These are phyloP conservation scores for Globisporangium radiosum DNA, from an alignment of 352 stramenopile genomes.

Conservation along the genomic window DNA sequence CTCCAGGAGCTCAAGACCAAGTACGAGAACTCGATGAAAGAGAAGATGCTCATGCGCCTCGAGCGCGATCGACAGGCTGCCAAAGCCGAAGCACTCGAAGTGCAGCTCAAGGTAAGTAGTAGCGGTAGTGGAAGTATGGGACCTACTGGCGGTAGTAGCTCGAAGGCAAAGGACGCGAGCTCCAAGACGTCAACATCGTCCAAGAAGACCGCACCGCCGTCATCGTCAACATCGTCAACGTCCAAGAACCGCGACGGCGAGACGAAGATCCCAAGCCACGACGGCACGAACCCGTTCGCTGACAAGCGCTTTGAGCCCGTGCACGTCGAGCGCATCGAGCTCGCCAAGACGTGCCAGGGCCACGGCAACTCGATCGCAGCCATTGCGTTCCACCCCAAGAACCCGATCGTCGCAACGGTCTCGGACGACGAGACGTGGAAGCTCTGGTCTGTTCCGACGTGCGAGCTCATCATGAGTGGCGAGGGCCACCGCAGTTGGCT, in stretches of 20 bases:
- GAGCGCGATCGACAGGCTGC: constrained; percentile 89
- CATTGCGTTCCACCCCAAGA: constrained; percentile 91
- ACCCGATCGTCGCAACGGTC: constrained; percentile 88
- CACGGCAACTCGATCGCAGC: constrained; percentile 88
- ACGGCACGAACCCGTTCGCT: constrained; percentile 62
- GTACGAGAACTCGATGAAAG: constrained; percentile 94
- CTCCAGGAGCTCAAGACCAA: constrained; percentile 91
- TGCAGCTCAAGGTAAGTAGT: constrained; percentile 57
- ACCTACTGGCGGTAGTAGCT: background rate
- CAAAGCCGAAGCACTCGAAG: constrained; percentile 84
- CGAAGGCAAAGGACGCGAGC: constrained; percentile 6
- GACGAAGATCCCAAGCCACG: constrained; percentile 55
- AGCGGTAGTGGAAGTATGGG: background rate
- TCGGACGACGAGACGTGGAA: constrained; percentile 95
- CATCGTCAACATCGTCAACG: background rate
- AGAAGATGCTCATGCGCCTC: constrained; percentile 96
- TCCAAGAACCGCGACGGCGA: constrained; percentile 37
- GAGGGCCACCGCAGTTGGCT: constrained; percentile 92
- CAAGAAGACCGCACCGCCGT: constrained; percentile 12
- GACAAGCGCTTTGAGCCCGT: constrained; percentile 71
- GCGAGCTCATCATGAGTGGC: constrained; percentile 93
- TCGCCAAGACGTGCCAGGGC: constrained; percentile 85
- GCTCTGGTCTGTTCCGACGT: constrained; percentile 89
- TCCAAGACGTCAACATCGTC: constrained; percentile 10
- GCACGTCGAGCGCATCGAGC: constrained; percentile 63